phyloP scores from a whole-genome alignment of 345 rosid genomes.

The Eucalyptus melliodora region DNA sequence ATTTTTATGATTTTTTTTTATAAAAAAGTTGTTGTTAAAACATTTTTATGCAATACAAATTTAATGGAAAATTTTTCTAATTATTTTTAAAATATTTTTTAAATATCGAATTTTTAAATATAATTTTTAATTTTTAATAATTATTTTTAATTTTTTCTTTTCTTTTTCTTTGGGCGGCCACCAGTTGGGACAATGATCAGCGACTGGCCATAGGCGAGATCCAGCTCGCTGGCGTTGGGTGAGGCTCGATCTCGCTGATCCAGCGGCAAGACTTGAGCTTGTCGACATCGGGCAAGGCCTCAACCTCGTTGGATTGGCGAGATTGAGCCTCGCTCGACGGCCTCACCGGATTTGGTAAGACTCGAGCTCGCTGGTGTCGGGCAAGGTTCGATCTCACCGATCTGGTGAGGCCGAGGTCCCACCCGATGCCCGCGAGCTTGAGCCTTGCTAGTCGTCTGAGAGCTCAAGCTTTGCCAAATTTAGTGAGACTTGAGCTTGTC shows the following conservation, averaged over 20 bases:
- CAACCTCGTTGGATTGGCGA: too few species aligned
- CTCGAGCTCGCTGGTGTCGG: accelerated
- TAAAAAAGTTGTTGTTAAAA: too few species aligned
- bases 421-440: accelerated
- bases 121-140: too few species aligned
- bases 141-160: too few species aligned
- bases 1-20: too few species aligned
- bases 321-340: accelerated
- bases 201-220: accelerated
- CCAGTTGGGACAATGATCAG: accelerated
- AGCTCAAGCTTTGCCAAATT: accelerated
- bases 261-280: accelerated
- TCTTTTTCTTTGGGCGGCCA: accelerated
- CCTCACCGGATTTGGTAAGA: accelerated
- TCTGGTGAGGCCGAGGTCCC: accelerated
- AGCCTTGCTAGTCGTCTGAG: accelerated
- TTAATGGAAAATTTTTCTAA: too few species aligned
- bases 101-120: too few species aligned
- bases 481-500: accelerated
- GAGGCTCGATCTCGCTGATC: accelerated
- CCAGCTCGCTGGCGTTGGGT: accelerated
- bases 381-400: too few species aligned
- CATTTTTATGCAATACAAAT: too few species aligned
- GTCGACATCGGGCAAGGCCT: accelerated
- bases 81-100: too few species aligned